Base-by-base conservation (phyloP, 306 rosid species). In the Betula pendula region DNA sequence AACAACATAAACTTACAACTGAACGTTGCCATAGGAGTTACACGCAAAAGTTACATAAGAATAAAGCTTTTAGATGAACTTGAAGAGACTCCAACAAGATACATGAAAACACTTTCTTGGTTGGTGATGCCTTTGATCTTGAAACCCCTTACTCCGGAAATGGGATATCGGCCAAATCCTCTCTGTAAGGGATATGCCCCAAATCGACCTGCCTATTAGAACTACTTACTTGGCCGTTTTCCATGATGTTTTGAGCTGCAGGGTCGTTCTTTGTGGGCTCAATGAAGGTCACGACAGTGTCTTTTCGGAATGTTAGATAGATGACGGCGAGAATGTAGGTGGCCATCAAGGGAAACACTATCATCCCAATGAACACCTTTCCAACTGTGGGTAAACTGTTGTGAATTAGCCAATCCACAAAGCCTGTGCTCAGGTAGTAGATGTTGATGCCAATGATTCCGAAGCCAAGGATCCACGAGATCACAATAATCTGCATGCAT, bases 301-400 rank as follows among this genome's bases (percentile, higher is more conserved):
- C 97, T 77, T 94, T 90, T 81, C 96, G 82, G 5, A 90, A 70
- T 5, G 92, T 86, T 6, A 94, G 73, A 76, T 94, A 94, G 35
- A 92, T 75, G 43, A 94, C 80, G 1, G 93, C 80, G 4, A 56
- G 0, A 8, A 92, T 19, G 71, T 92, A 94, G 15, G 88, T 5
- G 40, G 89, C 87, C 95, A 94, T 92, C 4, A 92, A 72, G 20
- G 97, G 98, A 63, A 94, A 94, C 33, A 92, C 97, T 25, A 89
- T 11, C 69, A 92, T 85, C 70, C 95, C 94, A 3, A 92, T 77
- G 70, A 94, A 81, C 38, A 89, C 94, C 63, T 76, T 90, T 60
- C 84, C 92, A 68, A 80, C 82, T 80, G 88, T 94, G 24, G 92
- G 95, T 40, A 90, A 77, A 55, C 40, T 79, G 83, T 63, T 92